Base-by-base conservation (phyloP, 805 yeast species). In the Huiozyma naganishii region DNA sequence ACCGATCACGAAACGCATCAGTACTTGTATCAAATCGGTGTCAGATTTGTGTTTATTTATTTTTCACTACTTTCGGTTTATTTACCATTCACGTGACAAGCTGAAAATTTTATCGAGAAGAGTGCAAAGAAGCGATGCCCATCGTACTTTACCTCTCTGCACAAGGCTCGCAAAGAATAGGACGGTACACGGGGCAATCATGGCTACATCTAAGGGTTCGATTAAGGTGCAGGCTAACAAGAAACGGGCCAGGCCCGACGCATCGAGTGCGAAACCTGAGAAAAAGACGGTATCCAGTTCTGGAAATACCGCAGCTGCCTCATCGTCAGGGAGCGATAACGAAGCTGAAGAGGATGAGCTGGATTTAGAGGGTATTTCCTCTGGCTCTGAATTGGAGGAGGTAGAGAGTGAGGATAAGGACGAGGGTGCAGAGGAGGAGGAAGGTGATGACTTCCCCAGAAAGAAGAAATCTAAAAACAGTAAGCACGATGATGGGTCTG, bases 401-500 rank as follows among this genome's bases (percentile, higher is more conserved):
- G 59, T 45, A 13, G 54, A 47, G 11, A 58, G 46, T 34, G 49
- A 42, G 5, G 56, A 46, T 7, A 53, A 49, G 5, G 58, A 52
- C 6, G 58, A 50, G 27, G 54, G 45, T 12, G 43, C 29, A 6
- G 48, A 41, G 23, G 67, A 56, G 11, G 65, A 54, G 29, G 65
- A 53, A 28, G 71, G 60, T 41, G 68, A 63, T 36, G 65, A 66
- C 35, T 55, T 67, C 52, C 78, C 70, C 36, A 64, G 67, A 44
- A 72, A 77, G 40, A 68, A 70, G 52, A 72, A 73, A 55, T 75
- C 80, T 48, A 77, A 75, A 62, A 72, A 70, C 54, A 73, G 73
- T 55, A 74, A 72, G 42, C 65, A 66, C 37, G 81, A 74, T 47
- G 87, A 81, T 61, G 90, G 88, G n/a, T 73, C 86, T 1, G 80